Evolutionary conservation across 2,329 filamentous ascomycete genomes (phyloP), one percentile per base, ranked within the genome.

Genomic region (Penicillium oxalicum): DNA sequence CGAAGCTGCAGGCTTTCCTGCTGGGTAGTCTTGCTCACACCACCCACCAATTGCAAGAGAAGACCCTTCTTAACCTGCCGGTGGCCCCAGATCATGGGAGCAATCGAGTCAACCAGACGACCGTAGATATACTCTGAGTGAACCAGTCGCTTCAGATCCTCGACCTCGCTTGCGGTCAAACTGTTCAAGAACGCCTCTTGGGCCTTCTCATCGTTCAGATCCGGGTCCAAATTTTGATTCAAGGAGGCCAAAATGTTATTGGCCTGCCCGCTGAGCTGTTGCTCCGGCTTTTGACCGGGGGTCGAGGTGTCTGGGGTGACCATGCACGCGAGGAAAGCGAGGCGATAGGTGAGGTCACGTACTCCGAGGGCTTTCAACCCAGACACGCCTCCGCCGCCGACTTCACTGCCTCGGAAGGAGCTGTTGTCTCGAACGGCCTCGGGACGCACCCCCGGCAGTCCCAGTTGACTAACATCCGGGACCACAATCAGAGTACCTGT

Each of bases 281-380:
- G 82, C 46, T 82, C 84, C 7, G 84, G 78, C 40, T 84, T 78
- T 54, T 89, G 85, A 34, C 91, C 91, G 4, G 87, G 82, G 0
- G 87, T 87, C 0, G 87, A 86, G 9, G 84, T 87, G 65, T 97
- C 93, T 0, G 91, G 89, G 5, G 86, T 90, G 12, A 96, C 86
- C 89, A 97, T 97, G 69, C 90, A 96, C 34, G 91, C 87, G 40
- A 98, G 78, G 76, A 98, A 97, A n/a, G 93, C 91, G 67, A 98
- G 79, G 34, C 90, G 84, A 69, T 97, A 97, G 0, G 93, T 97
- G 48, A 98, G 74, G 69, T 98, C 93, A 55, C 93, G 85, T 9
- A 96, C 93, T 75, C 93, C 93, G 6, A 98, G 80, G 2, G 91
- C 83, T 69, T 95, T 96, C 32, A 98, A 78, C 42, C 93, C 93